Base-by-base conservation (phyloP, 371 early-diverging fungal genomes). In the Syncephalastrum sp. region DNA sequence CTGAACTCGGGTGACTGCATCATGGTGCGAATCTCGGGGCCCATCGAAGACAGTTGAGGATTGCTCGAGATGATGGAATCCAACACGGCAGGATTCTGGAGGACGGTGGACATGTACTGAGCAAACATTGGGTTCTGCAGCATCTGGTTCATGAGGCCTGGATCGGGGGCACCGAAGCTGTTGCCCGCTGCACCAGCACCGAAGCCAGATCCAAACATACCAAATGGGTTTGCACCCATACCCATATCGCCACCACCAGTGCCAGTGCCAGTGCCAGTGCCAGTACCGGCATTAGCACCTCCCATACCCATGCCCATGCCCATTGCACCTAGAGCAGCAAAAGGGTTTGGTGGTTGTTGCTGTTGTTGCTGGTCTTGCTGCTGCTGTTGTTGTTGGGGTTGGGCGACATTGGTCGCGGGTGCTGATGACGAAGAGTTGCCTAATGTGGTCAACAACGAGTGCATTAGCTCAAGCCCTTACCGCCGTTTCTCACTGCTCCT, bases 11-110 rank as follows among this genome's bases (percentile, higher is more conserved):
- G 92, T 53, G 88, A 82, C 48, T 79, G 82, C 69, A 91, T 78
- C 84, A 88, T 85, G 62, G 82, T 78, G 46, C 94, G 88, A 68
- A 94, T 82, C 69, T 94, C 86, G 42, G 96, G 96, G 10, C 91
- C 93, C 83, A 93, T 86, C 57, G 73, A 66, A 17, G 91, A 85
- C 25, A 95, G 63, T 54, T 85, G 83, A 42, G 96, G 95, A 71
- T 93, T 93, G 61, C 82, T 82, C 7, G 86, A 82, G 49, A 91
- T 87, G 78, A 95, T 87, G 52, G 79, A 75, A 45, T 94, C 92
- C 55, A 96, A 63, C 17, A 95, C 82, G 53, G 87, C 85, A 7
- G 96, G 96, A 65, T 95, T 94, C 56, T 83, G 83, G 29, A 86
- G 68, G 56, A 94, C 75, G 49, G 75, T 82, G 17, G 90, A 83